A percentile compares a stretch with the other conserved stretches of the same genome.
Evolutionary conservation across 192 early-diverging fungal genomes (phyloP).

Genomic region (Linnemannia elongata): DNA sequence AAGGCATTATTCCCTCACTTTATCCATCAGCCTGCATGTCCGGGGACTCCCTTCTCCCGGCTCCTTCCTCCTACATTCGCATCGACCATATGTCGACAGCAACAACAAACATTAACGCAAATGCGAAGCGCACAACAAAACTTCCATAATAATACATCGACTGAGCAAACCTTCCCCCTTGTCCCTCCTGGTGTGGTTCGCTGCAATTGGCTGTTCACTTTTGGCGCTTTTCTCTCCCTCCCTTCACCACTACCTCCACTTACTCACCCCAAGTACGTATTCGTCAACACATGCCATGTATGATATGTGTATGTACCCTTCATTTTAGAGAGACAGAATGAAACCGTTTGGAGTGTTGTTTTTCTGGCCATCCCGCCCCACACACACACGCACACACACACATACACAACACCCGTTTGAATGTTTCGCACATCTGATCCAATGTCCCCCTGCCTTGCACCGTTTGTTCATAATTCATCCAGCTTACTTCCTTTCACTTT

Average conservation of each 20-base stretch:
- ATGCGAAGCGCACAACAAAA: background rate
- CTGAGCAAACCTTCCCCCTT: background rate
- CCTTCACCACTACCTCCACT: background rate
- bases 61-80: background rate
- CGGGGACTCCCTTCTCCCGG: background rate
- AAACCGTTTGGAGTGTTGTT: background rate
- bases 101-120: background rate
- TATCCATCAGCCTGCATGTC: background rate
- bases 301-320: background rate
- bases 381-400: background rate
- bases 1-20: background rate
- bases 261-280: background rate
- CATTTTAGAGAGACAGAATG: background rate
- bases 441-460: background rate
- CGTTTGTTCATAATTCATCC: constrained; percentile 5
- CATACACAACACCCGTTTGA: background rate
- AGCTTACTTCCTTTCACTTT: background rate
- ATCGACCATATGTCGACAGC: background rate
- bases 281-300: background rate
- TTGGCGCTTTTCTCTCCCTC: background rate
- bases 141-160: background rate
- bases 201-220: background rate
- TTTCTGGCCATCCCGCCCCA: background rate
- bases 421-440: background rate
- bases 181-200: background rate